phyloP scores from a whole-genome alignment of 768 basidiomycete species.

The Boletales sp. region DNA sequence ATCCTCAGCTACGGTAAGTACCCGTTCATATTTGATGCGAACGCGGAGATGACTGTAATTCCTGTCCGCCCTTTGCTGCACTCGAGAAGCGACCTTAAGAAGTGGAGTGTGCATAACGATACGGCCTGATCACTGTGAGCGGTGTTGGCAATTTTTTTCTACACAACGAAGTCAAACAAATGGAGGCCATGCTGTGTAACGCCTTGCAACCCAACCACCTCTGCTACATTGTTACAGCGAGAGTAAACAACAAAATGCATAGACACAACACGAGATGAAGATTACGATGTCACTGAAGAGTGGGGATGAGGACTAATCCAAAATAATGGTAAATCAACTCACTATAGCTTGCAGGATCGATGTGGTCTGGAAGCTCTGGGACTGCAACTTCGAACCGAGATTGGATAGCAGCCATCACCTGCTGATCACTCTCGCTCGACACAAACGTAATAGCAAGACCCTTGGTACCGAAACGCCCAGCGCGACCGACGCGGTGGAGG shows the following conservation, averaged over 20 bases:
- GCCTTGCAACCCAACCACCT: slow-evolving; percentile 3
- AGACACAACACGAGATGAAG: slow-evolving; percentile 9
- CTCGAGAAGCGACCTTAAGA: too few relatives aligned
- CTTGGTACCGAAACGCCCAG: slow-evolving; percentile 98
- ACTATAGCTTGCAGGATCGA: slow-evolving; percentile 96
- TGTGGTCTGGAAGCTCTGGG: slow-evolving; percentile 88
- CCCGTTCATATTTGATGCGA: too few relatives aligned
- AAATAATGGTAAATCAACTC: slow-evolving; percentile 32
- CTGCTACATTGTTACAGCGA: slow-evolving; percentile 25
- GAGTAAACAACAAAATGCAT: slow-evolving; percentile 2
- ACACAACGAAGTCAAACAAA: slow-evolving; percentile 1
- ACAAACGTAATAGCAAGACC: slow-evolving; percentile 98
- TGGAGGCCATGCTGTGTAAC: slow-evolving; percentile 3
- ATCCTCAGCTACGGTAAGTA: too few relatives aligned
- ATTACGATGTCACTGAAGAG: slow-evolving; percentile 44
- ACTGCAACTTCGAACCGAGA: slow-evolving; percentile 97
- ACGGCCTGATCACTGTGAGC: too few relatives aligned
- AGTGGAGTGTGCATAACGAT: too few relatives aligned
- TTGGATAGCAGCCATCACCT: slow-evolving; percentile 94
- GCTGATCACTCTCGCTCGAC: slow-evolving; percentile 86
- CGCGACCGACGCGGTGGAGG: slow-evolving; percentile 97
- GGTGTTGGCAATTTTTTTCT: too few relatives aligned
- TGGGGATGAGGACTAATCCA: neutral
- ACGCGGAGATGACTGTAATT: too few relatives aligned
- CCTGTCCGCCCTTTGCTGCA: too few relatives aligned